A percentile compares a stretch with the other conserved stretches of the same genome.
phyloP scores from a whole-genome alignment of 1,139 yeast genomes.

The Pichia sp. region DNA sequence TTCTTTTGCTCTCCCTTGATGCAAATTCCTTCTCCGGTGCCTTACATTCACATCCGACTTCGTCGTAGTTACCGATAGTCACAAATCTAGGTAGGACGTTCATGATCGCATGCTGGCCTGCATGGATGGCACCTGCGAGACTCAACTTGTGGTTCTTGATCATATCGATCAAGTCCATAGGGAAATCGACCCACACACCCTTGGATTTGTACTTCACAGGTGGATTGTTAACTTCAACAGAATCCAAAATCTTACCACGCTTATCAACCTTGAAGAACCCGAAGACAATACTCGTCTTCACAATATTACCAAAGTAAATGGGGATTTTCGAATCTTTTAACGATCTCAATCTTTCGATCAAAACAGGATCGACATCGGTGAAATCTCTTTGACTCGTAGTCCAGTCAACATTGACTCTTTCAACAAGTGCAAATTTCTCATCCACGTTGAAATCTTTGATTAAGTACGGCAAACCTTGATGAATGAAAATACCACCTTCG shows the following conservation, averaged over 20 bases:
- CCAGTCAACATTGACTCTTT: conserved; percentile 92
- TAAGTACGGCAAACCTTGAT: conserved; percentile 88
- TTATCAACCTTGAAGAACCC: conserved; percentile 89
- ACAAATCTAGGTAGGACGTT: conserved; percentile 67
- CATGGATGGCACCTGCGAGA: conserved; percentile 93
- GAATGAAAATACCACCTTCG: conserved; percentile 94
- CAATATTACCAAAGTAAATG: conserved; percentile 70
- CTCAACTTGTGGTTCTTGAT: conserved; percentile 57
- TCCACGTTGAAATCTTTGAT: conserved; percentile 82
- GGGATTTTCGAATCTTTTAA: conserved; percentile 57
- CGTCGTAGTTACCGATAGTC: conserved; percentile 60
- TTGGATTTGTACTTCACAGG: conserved; percentile 68
- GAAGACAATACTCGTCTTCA: conserved; percentile 74
- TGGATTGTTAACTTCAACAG: conserved; percentile 89
- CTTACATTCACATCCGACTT: conserved; percentile 88
- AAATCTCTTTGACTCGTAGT: conserved; percentile 86
- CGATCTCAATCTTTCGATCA: conserved; percentile 64
- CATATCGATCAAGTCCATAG: conserved; percentile 56
- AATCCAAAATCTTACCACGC: conserved; percentile 76
- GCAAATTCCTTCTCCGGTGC: conserved; percentile 97
- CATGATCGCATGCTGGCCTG: conserved; percentile 89
- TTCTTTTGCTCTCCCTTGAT: conserved; percentile 59
- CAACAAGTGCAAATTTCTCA: conserved; percentile 75
- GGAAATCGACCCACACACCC: conserved; percentile 93
- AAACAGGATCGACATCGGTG: conserved; percentile 87